phyloP scores from a whole-genome alignment of 108 stramenopile genomes.

The Nannochloropsis salina region DNA sequence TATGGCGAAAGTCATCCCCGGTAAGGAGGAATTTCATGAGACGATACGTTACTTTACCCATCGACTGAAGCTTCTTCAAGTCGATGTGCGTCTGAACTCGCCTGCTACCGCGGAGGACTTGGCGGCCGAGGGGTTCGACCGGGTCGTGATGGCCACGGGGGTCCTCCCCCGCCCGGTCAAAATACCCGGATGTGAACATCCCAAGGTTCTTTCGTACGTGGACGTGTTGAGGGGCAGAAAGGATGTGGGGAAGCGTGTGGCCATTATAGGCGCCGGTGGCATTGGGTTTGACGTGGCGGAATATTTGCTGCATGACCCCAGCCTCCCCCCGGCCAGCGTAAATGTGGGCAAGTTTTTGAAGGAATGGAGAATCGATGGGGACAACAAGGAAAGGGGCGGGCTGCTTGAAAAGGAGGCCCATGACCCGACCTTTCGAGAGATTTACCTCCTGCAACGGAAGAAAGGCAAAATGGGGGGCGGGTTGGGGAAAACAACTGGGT shows the following conservation, averaged over 20 bases:
- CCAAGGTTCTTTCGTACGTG: conserved; percentile 85
- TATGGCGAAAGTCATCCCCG: conserved; percentile 89
- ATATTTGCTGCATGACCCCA: conserved; percentile 66
- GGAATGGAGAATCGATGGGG: conserved; percentile 87
- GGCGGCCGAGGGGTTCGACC: conserved; percentile 55
- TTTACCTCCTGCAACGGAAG: conserved; percentile 85
- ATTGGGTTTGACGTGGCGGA: conserved; percentile 98
- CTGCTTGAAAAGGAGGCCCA: not conserved
- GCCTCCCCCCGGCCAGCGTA: not conserved
- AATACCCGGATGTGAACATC: conserved; percentile 76
- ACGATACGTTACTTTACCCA: conserved; percentile 79
- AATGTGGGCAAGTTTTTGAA: conserved; percentile 65
- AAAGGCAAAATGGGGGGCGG: conserved; percentile 76
- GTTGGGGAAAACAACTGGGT: conserved; percentile 81
- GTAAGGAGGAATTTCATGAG: conserved; percentile 97
- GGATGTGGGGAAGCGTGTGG: conserved; percentile 76
- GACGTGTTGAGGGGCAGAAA: conserved; percentile 73
- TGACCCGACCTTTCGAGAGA: conserved; percentile 57
- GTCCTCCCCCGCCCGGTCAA: conserved; percentile 67
- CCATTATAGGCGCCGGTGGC: conserved; percentile 93
- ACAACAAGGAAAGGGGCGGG: conserved; percentile 45
- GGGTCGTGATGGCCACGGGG: conserved; percentile 87
- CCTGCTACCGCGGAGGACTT: conserved; percentile 29
- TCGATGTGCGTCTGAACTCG: conserved; percentile 48
- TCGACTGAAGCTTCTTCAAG: conserved; percentile 29